Conservation (phyloP, 805 yeast genomes). For the Ogataea corticis region DNA sequence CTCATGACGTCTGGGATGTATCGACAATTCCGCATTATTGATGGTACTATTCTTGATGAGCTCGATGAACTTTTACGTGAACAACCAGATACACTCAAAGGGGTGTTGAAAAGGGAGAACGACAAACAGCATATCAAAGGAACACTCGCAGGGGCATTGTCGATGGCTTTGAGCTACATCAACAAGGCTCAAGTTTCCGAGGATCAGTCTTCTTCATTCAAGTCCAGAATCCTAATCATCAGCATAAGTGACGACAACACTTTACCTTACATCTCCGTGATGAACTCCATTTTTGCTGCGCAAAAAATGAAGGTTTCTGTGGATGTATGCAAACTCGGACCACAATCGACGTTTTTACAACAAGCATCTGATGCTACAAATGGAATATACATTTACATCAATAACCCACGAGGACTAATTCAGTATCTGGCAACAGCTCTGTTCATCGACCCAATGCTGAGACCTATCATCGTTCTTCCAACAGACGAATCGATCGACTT, state of each 20-base stretch:
- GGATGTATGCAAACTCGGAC: constrained; percentile 82
- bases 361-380: constrained; percentile 95
- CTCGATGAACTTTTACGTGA: constrained; percentile 48
- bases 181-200: constrained; percentile 61
- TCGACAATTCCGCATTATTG: constrained; percentile 78
- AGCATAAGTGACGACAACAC: constrained; percentile 74
- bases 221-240: constrained; percentile 64
- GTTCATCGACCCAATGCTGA: constrained; percentile 80
- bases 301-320: constrained; percentile 88
- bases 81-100: constrained; percentile 25
- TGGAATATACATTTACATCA: constrained; percentile 78
- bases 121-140: constrained; percentile 40
- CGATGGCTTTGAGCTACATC: constrained; percentile 78
- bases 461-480: constrained; percentile 77
- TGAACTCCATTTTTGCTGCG: constrained; percentile 96
- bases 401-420: constrained; percentile 71
- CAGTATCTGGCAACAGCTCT: constrained; percentile 83
- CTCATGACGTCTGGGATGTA: constrained; percentile 67
- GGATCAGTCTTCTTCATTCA: constrained; percentile 44
- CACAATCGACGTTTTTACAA: constrained; percentile 78
- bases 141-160: constrained; percentile 73
- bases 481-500: constrained; percentile 86
- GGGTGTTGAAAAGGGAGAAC: constrained; percentile 20
- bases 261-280: constrained; percentile 83
- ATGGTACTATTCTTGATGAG: constrained; percentile 66